Evolutionary conservation across 2,329 filamentous ascomycete species (phyloP), one percentile per base, ranked within the genome.

Genomic region (Alternaria tenuissima): DNA sequence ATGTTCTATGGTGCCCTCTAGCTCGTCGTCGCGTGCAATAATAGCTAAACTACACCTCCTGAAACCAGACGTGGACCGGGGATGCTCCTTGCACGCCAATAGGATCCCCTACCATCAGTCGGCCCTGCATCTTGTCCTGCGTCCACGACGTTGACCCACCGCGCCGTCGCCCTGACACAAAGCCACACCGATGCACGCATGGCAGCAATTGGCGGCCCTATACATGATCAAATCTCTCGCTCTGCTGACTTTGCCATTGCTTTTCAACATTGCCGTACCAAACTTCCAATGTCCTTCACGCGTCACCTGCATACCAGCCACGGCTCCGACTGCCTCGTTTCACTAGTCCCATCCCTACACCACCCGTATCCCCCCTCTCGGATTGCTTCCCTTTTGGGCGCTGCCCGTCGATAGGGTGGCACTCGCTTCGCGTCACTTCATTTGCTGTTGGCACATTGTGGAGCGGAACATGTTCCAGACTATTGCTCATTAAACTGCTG

Each of bases 1-100:
- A 51, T 39, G 36, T 64, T 66, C 59, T 65, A 65, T 49, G 38
- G 24, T 20, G 34, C 30, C 30, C n/a, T 34, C 24, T 43, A 47
- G 24, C 24, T 28, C 30, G 12, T 5, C 9, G 61, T 58, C 56
- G 52, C 52, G 58, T 53, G 65, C 59, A 63, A 57, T 52, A 56
- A 62, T 62, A 51, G 62, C 62, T 53, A 61, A 62, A 62, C 54
- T 61, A 44, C 49, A 67, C 67, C 70, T 67, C 69, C 69, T 72
- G 66, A 71, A 67, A 63, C 55, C 34, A 16, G 30, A 32, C 24
- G 52, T 34, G 57, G 24, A 66, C 64, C 43, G 66, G 66, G 69
- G 67, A 66, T 55, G 34, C 53, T 44, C 56, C 59, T 52, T 61
- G 47, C 47, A 46, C 51, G 43, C 68, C 62, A 70, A 70, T 70